Evolutionary conservation across 2,329 filamentous ascomycete species (phyloP), one percentile per base, ranked within the genome.

Genomic region (Falciphora oryzae): DNA sequence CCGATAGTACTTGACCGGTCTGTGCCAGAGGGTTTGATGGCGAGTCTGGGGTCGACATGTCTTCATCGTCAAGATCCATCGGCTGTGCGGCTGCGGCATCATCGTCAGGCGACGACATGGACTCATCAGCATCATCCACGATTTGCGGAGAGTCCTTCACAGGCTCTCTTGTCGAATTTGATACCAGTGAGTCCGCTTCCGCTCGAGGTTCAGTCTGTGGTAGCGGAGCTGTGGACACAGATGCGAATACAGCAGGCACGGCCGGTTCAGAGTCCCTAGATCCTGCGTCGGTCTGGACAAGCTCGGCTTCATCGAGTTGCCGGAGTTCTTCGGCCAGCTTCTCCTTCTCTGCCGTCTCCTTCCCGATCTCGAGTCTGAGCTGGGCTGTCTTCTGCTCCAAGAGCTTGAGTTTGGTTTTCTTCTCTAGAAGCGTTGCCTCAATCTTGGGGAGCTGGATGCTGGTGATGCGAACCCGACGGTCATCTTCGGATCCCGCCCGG

Each of bases 361-460:
- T 72, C 29, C 77, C 73, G 22, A 80, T 74, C 66, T 85, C 83
- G 29, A 77, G 77, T 70, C 84, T 76, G 50, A 86, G 76, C 25
- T 75, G 78, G 27, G 75, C 75, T 28, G 82, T 75, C 70, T 84
- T 78, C 5, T 79, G 78, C 65, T 81, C 76, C 50, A 85, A 69
- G 27, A 76, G 72, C 64, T 77, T 77, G 25, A 86, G 70, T 66
- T 78, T 81, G n/a, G 77, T 75, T 65, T 80, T 76, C 68, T 84
- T 81, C 63, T 79, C 76, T 64, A 76, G 73, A 16, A 81, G 70
- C 18, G 71, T 71, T 25, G 75, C 74, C 56, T 78, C 76, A 22
- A 80, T 70, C 16, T 70, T 71, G 22, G 78, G 76, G 4, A 79
- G 68, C 44, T 79, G 75, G 25, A 75, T 69, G 65, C 77, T 80